Conservation (phyloP, 345 rosid genomes). For the Dovyalis caffra region DNA sequence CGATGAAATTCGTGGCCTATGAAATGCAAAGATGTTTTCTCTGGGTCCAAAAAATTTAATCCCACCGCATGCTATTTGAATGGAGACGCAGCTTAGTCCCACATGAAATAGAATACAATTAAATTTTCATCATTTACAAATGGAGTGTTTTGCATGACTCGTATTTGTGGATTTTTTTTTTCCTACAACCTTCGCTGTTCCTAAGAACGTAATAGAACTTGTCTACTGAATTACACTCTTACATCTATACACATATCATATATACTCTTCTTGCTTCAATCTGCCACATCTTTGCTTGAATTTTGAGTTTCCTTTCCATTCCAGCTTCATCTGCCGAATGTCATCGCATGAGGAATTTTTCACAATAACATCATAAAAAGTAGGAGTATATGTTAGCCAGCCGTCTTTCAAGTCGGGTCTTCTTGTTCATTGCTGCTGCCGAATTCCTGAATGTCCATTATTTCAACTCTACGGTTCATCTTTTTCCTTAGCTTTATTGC, state of each 20-base stretch:
- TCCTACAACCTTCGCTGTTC: neutral
- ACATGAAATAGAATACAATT: too few species aligned
- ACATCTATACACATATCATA: neutral
- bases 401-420: neutral
- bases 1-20: too few species aligned
- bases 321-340: neutral
- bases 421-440: conserved; percentile 17
- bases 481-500: conserved; percentile 69
- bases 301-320: too few species aligned
- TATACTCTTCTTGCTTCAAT: too few species aligned
- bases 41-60: too few species aligned
- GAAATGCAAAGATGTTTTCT: too few species aligned
- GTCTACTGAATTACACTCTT: neutral
- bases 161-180: neutral
- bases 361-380: neutral
- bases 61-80: too few species aligned
- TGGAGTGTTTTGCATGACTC: neutral
- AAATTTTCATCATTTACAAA: neutral
- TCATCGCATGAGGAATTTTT: neutral
- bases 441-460: conserved; percentile 55
- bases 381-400: neutral
- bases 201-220: neutral
- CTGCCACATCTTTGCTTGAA: too few species aligned
- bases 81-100: too few species aligned
- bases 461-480: conserved; percentile 82